Evolutionary conservation across 805 yeast species (phyloP).

Genomic region (Candida montana): DNA sequence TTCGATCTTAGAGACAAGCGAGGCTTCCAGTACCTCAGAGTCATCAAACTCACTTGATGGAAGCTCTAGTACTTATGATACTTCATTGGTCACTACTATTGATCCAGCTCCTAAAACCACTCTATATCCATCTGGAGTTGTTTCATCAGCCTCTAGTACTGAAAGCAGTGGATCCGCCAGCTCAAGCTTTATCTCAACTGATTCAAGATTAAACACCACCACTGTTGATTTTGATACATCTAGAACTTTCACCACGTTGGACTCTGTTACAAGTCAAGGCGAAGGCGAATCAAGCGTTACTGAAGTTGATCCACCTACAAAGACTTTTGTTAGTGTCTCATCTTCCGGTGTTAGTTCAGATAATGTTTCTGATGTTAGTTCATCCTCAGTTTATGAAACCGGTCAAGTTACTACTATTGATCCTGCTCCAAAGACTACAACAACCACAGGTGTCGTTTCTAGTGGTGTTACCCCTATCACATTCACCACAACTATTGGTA

Average conservation of each 20-base stretch:
- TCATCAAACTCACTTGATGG: too few species aligned
- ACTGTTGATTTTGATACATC: too few species aligned
- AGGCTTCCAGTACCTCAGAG: too few species aligned
- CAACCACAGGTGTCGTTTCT: not conserved
- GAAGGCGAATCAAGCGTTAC: not conserved
- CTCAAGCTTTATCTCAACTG: too few species aligned
- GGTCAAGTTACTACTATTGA: not conserved
- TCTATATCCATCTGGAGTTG: not conserved
- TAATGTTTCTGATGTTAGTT: not conserved
- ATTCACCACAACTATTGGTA: not conserved
- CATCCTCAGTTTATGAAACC: not conserved
- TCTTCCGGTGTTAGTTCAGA: too few species aligned
- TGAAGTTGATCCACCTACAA: not conserved
- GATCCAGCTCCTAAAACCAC: not conserved
- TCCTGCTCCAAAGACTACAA: not conserved
- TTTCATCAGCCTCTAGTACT: too few species aligned
- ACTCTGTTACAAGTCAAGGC: not conserved
- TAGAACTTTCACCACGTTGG: too few species aligned
- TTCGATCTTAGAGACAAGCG: not conserved
- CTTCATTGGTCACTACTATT: too few species aligned
- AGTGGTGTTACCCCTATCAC: not conserved
- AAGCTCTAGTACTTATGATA: too few species aligned
- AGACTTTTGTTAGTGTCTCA: not conserved
- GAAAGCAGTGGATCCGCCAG: too few species aligned
- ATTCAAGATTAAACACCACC: too few species aligned